Base-by-base conservation (phyloP, 176 grass and related monocot genomes). In the Otatea glauca region DNA sequence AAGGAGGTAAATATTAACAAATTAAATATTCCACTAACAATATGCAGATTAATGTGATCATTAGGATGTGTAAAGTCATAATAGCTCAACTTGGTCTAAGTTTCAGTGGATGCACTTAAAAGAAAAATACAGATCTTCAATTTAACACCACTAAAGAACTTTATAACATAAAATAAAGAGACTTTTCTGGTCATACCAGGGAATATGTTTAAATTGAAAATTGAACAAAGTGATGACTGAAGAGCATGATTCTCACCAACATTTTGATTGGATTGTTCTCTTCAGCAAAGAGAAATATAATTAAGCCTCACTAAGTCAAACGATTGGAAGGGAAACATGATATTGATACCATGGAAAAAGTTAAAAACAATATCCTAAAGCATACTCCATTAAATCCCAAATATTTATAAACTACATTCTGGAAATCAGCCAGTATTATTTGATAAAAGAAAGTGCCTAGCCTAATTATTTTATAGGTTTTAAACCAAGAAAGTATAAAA, bases 11-110 rank as follows among this genome's bases (percentile, higher is more conserved):
- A 72, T 29, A 17, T 39, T 41, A 76, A 32, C 12, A 63, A 78
- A 69, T 21, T 69, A 74, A 55, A 6, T 25, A 27, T 39, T 79
- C 25, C 38, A 58, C 65, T 78, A 55, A 71, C 23, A 49, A 58
- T 49, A 37, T 63, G 21, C 49, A 62, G 6, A 69, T 29, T 43
- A 68, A 49, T 15, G 5, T 51, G 14, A 84, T 34, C 42, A 23
- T 18, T 72, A 24, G 41, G 18, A 13, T 61, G 3, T 74, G 12
- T 2, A 47, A 29, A 66, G 0, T 24, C 10, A 27, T 43, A 39
- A 9, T 23, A 6, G 24, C 8, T 50, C 8, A 15, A 18, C 5
- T 53, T 6, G 45, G 3, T 56, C 11, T 53, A 82, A 17, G 53
- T 75, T 77, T 61, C 24, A 53, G 17, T 24, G 3, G 9, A 53